phyloP scores from a whole-genome alignment of 108 stramenopile species.

The Pseudonitzschia multiseries region DNA sequence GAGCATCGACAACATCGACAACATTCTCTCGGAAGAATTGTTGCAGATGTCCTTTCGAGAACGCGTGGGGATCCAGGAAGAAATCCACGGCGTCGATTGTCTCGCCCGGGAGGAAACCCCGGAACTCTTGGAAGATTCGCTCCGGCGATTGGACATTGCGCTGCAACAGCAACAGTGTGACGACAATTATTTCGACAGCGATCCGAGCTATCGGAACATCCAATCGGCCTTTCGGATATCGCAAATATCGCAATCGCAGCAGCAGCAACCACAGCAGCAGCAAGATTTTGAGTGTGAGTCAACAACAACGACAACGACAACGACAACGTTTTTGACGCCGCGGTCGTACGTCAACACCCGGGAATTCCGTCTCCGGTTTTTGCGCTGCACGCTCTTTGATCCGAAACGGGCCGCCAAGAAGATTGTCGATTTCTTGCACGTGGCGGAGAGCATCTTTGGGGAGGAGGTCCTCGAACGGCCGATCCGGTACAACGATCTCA shows the following conservation, averaged over 20 bases:
- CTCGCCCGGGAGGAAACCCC: background rate
- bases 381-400: constrained; percentile 1
- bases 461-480: background rate
- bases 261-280: too few species aligned
- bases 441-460: constrained; percentile 17
- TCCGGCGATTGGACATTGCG: background rate
- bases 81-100: constrained; percentile 10
- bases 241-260: too few species aligned
- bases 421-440: constrained; percentile 5
- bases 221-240: background rate
- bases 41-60: background rate
- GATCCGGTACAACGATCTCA: constrained; percentile 8
- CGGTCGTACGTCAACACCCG: background rate
- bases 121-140: background rate
- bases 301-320: too few species aligned
- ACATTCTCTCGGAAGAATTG: constrained; percentile 7
- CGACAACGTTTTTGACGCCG: too few species aligned
- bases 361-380: constrained; percentile 17
- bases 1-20: background rate
- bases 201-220: background rate
- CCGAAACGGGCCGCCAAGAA: background rate
- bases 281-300: too few species aligned
- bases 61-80: background rate
- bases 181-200: too few species aligned
- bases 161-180: too few species aligned